A percentile compares a stretch with the other conserved stretches of the same genome.
Evolutionary conservation across 768 basidiomycete genomes (phyloP).

Genomic region (Bullera alba): DNA sequence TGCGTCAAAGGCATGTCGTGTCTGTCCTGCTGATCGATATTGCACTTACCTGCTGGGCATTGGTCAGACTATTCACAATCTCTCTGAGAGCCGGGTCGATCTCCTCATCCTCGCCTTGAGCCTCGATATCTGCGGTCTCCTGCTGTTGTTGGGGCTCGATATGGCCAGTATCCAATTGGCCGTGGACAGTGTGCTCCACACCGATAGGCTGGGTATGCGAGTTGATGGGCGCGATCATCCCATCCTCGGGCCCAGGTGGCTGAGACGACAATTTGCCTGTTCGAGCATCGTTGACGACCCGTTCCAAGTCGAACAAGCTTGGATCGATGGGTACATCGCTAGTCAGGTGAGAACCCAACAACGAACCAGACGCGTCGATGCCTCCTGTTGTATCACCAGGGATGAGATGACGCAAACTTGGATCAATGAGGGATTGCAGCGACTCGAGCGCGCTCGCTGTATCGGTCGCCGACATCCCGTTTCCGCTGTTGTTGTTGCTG

Average conservation of each 20-base stretch:
- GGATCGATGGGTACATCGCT: conserved; percentile 21
- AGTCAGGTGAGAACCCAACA: no score
- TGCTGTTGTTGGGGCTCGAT: no score
- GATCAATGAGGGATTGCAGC: background rate
- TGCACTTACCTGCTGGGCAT: conserved; percentile 33
- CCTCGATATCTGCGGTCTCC: no score
- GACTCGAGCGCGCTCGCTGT: no score
- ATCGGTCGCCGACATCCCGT: no score
- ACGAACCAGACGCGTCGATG: no score
- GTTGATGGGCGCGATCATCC: no score
- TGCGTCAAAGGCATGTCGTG: background rate
- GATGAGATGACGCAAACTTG: background rate
- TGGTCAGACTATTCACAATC: conserved; percentile 37
- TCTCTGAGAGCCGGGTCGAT: conserved; percentile 40
- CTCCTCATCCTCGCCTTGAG: conserved; percentile 13
- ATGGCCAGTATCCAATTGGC: background rate
- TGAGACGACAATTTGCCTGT: conserved; percentile 8
- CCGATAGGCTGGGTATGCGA: no score
- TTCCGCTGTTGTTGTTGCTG: no score
- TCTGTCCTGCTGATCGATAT: background rate
- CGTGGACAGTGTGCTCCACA: background rate
- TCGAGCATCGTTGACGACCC: conserved; percentile 29
- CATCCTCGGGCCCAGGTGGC: no score
- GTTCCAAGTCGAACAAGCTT: conserved; percentile 24
- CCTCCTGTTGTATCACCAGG: background rate